Evolutionary conservation across 768 basidiomycete species (phyloP), one percentile per base, ranked within the genome.

Genomic region (Leucosporidium scottii): DNA sequence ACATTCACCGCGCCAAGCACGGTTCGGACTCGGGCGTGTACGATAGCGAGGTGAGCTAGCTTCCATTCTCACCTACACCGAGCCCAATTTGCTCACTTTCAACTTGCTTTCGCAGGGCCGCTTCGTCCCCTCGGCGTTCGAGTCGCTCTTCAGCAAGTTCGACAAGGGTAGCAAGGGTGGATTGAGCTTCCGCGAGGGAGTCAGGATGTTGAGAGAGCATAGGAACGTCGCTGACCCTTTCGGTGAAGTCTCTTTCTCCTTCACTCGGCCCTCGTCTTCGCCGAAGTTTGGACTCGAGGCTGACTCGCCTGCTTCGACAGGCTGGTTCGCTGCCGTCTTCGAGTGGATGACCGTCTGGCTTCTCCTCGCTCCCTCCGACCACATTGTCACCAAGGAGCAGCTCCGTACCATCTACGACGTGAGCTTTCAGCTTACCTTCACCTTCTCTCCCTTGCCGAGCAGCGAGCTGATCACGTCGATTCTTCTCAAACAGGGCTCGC

Each of bases 1-100:
- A 66, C 65, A 79, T 81, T 55, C 79, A 81, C 59, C 75, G 77
- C 34, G 74, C 71, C 60, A 81, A 82, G 71, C 82, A 83, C 67
- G 82, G 82, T 1, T 79, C 78, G 25, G 82, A 82, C 74, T 79
- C 80, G 20, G 81, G 79, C n/a, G 63, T 72, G 6, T 81, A 81
- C 66, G 80, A 81, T 64, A 77, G 9, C 9, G 31, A 56, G 30
- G 55, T 56, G 31, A 28, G 55, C 30, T 34, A n/a, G n/a, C n/a
- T 25, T 23, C 54, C 54, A 28, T 20, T 28, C 28, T 18, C 10
- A 6, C 20, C 20, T 17, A n/a, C n/a, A n/a, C n/a, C n/a, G n/a
- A 56, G 21, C 4, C 13, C 55, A 17, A 10, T 20, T 3, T 5
- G 15, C 21, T 31, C 5, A 31, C 21, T 15, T 13, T 54, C 53